Conservation (phyloP, 331 rosid species). For the Erythrophleum ivorense region DNA sequence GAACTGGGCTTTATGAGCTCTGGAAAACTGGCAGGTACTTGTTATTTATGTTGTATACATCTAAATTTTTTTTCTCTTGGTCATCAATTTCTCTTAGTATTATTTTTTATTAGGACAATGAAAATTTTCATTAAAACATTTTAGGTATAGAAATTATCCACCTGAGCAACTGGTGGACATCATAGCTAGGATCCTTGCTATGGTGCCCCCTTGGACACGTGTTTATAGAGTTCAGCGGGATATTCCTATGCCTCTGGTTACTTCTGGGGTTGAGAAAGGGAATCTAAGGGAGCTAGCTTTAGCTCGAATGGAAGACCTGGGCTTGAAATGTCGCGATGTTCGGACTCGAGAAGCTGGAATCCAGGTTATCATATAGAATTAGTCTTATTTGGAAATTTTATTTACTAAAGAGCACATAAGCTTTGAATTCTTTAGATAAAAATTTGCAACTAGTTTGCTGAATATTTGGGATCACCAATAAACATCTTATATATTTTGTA, state of each 20-base stretch:
- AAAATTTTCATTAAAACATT: constrained; percentile 17
- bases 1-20: constrained; percentile 98
- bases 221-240: constrained; percentile 99
- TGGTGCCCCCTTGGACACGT: constrained; percentile 99
- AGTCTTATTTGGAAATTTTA: constrained; percentile 23
- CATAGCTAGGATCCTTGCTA: constrained; percentile 87
- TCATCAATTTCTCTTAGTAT: constrained; percentile 12
- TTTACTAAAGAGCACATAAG: constrained; percentile 10
- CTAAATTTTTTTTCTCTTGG: not conserved
- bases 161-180: constrained; percentile 99
- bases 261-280: constrained; percentile 99
- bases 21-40: constrained; percentile 98
- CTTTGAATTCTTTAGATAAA: constrained; percentile 6
- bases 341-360: constrained; percentile 98
- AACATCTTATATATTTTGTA: constrained; percentile 44
- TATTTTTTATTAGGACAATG: constrained; percentile 9
- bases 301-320: constrained; percentile 98
- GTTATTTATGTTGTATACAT: constrained; percentile 20
- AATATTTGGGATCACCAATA: constrained; percentile 19
- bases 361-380: constrained; percentile 61
- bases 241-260: constrained; percentile 97
- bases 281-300: constrained; percentile 93
- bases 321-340: constrained; percentile 96
- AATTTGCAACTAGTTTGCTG: not conserved
- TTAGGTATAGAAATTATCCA: constrained; percentile 94